Conservation (phyloP, 257 asterid species). For the Scutellaria baicalensis region DNA sequence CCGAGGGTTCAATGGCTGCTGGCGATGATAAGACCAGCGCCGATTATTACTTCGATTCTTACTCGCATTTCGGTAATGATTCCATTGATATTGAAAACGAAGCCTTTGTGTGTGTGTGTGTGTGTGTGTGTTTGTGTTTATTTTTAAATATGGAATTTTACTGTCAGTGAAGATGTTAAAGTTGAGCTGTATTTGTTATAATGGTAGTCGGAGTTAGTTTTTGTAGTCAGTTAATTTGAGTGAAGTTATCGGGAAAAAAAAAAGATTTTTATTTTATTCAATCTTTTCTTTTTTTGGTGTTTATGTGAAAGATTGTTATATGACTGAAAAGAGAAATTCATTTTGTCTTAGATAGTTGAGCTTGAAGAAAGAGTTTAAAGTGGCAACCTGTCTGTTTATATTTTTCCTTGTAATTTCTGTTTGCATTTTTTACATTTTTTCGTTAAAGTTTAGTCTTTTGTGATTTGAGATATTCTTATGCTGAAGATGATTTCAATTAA, state of each 20-base stretch:
- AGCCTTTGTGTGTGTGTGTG: background rate
- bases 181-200: no score
- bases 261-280: background rate
- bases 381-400: background rate
- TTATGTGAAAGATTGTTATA: background rate
- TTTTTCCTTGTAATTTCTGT: background rate
- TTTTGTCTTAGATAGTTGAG: background rate
- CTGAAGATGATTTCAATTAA: background rate
- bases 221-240: background rate
- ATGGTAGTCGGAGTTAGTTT: no score
- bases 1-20: slow-evolving; percentile 27
- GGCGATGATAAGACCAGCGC: slow-evolving; percentile 84
- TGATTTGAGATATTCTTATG: background rate
- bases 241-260: background rate
- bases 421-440: background rate
- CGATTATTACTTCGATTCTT: slow-evolving; percentile 94
- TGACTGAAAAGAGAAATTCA: background rate
- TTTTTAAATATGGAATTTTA: background rate
- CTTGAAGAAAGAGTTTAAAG: background rate
- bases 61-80: slow-evolving; percentile 79
- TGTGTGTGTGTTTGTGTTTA: no score
- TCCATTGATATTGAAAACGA: background rate
- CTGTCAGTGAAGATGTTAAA: no score
- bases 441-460: background rate
- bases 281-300: background rate